Evolutionary conservation across 495 filamentous ascomycete species (phyloP), one percentile per base, ranked within the genome.

Genomic region (Neurospora terricola): DNA sequence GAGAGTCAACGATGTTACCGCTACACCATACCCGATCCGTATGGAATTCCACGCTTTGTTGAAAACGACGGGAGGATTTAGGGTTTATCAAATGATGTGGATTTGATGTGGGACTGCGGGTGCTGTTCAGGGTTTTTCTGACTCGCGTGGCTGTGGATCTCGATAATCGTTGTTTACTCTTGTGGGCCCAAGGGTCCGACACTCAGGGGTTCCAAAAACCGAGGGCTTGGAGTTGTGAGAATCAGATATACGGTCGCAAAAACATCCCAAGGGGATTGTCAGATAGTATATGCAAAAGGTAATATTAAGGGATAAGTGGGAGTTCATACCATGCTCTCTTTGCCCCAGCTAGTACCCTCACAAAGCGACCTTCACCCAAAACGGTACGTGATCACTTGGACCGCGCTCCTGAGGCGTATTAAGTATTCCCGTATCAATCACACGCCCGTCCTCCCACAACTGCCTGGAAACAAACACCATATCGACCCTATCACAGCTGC

Each of bases 401-500:
- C 80, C 80, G 36, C 82, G 73, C 42, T 83, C 82, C 75, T 69
- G 71, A 48, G 77, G 76, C 59, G 73, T 73, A 72, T 84, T 77
- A 48, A 80, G 48, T 16, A 83, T 80, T 38, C 77, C 82, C n/a
- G 78, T 77, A 21, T 30, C 74, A 11, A 71, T n/a, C 5, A 83
- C 72, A n/a, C 71, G 40, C 2, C 74, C 74, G 8, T 38, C 69
- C 9, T 69, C 73, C 69, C 70, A 75, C 59, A 81, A 16, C 42
- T 70, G 69, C 69, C 72, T 73, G 16, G 76, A 79, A 23, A 78
- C 76, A 43, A 83, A 48, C 7, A 80, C 69, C 78, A 83, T 69
- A 74, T 84, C 82, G 18, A 84, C 82, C 70, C 82, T 74, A 70
- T 83, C 81, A 40, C 80, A 80, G 11, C 81, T 81, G 6, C 30